phyloP scores from a whole-genome alignment of 225 moss, liverwort and hornwort genomes.

The Antitrichia curtipendula region DNA sequence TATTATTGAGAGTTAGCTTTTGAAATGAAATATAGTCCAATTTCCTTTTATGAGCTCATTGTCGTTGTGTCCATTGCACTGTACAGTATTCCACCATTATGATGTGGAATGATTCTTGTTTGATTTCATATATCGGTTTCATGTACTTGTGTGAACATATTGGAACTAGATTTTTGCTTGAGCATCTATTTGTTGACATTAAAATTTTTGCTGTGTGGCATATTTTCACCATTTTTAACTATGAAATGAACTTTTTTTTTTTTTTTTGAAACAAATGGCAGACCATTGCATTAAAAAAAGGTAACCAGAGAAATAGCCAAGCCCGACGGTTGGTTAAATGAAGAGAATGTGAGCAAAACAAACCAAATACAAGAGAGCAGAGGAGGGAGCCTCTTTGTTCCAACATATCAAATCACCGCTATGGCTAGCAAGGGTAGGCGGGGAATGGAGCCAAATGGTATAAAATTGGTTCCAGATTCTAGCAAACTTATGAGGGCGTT shows the following conservation, averaged over 20 bases:
- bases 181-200: not conserved
- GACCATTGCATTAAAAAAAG: too few species aligned
- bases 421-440: too few species aligned
- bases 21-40: not conserved
- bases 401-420: too few species aligned
- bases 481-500: too few species aligned
- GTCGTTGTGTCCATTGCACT: not conserved
- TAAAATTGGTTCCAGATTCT: too few species aligned
- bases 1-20: not conserved
- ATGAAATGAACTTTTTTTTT: not conserved
- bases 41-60: not conserved
- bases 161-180: not conserved
- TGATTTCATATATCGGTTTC: not conserved
- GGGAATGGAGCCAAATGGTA: too few species aligned
- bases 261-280: too few species aligned
- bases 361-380: too few species aligned
- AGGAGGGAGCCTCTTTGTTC: too few species aligned
- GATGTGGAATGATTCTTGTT: not conserved
- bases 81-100: not conserved
- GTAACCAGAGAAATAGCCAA: too few species aligned
- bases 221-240: not conserved
- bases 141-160: not conserved
- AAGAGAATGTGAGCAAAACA: too few species aligned
- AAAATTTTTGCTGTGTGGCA: not conserved
- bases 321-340: too few species aligned